Evolutionary conservation across 371 early-diverging fungal species (phyloP), one percentile per base, ranked within the genome.

Genomic region (Rhizomucor pusillus): DNA sequence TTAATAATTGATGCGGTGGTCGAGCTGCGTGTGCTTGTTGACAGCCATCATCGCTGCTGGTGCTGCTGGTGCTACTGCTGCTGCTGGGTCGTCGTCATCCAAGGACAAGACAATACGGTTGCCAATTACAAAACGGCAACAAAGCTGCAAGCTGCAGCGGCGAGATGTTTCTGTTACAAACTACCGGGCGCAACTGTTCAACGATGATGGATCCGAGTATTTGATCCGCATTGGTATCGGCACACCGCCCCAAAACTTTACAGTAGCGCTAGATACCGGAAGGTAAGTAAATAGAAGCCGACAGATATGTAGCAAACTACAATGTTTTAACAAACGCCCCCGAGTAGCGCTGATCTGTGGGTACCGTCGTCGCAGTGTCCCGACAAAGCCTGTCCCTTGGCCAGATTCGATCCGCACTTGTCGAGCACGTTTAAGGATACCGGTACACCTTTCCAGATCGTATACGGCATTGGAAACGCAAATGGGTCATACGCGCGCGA

Each of bases 381-480:
- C 18, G 11, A 33, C 0, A 5, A 36, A 4, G 18, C 22, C 6
- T 77, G 78, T 19, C 71, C 68, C 23, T 44, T 62, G 13, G 43
- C 60, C 3, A 78, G 71, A 12, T 89, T 79, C 45, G 76, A 80
- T 29, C 56, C 74, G 0, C 39, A 66, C 4, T 59, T 60, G n/a
- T 87, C 89, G 2, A 66, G 55, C 5, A 83, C 83, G 0, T 80
- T 76, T 56, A 50, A 65, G 35, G 43, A 62, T 22, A 66, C 71
- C 14, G 52, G 70, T 0, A 59, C 80, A 14, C 65, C 72, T 5
- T 77, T 86, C 64, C 57, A 65, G 0, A 80, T 87, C n/a, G 66
- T 65, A 0, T 89, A 89, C 51, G 86, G 84, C 12, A 84, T 78
- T 37, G 79, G 79, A 22, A 71, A 67, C 55, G 83, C 83, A 1